Percentiles rank a stretch among this genome's conserved stretches.
Evolutionary conservation across 2,329 filamentous ascomycete genomes (phyloP).

Genomic region (Aspergillus melleus): DNA sequence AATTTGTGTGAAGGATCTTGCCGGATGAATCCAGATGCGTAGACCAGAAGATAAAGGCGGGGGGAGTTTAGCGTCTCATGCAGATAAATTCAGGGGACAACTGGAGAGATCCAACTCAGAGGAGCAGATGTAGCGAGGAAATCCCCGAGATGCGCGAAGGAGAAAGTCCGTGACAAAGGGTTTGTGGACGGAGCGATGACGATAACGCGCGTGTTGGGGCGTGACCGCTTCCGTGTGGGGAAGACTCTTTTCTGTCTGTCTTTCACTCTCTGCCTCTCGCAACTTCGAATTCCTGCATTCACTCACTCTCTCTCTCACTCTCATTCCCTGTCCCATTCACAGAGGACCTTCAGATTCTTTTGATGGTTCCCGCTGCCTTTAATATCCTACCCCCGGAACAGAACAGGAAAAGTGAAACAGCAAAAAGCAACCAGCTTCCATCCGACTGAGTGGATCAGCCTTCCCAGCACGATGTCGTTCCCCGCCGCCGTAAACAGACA

Average conservation of each 20-base stretch:
- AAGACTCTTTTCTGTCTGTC: slow-evolving; percentile 1
- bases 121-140: neutral
- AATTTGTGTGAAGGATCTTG: neutral
- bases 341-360: neutral
- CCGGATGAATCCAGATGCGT: neutral
- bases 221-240: slow-evolving; percentile 25
- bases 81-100: too few species aligned
- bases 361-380: neutral
- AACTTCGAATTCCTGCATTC: neutral
- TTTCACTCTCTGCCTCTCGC: neutral
- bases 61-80: neutral
- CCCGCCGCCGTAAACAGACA: slow-evolving; percentile 17
- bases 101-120: neutral
- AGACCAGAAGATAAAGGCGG: slow-evolving; percentile 1
- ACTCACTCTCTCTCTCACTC: neutral
- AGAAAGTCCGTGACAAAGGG: neutral
- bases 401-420: neutral
- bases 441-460: neutral
- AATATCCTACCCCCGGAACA: neutral
- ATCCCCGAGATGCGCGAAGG: neutral
- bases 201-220: slow-evolving; percentile 14
- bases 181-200: slow-evolving; percentile 12
- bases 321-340: neutral
- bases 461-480: neutral
- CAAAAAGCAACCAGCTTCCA: neutral